A percentile compares a stretch with the other conserved stretches of the same genome.
Conservation (phyloP, 2,329 filamentous ascomycete genomes). For the Chrysoporthe austroafricana region DNA sequence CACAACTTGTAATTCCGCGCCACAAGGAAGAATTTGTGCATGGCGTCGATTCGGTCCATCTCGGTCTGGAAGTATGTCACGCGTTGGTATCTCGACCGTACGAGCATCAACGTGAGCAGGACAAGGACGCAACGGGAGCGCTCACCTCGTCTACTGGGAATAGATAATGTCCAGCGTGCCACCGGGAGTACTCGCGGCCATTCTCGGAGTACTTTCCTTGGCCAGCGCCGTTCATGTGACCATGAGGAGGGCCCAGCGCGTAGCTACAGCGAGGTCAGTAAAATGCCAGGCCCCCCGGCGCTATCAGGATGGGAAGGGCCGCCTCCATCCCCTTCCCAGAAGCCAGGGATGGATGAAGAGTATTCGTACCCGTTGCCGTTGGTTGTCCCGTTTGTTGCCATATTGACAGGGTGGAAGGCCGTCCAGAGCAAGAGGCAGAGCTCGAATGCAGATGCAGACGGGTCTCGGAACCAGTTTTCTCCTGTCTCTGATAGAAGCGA, state of each 20-base stretch:
- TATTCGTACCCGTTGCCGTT: slow-evolving; percentile 9
- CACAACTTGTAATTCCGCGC: slow-evolving; percentile 43
- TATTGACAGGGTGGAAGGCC: slow-evolving; percentile 13
- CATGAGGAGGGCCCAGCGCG: slow-evolving; percentile 25
- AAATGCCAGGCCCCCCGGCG: neutral
- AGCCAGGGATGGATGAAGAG: neutral
- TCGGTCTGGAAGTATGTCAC: slow-evolving; percentile 45
- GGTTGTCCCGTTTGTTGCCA: slow-evolving; percentile 22
- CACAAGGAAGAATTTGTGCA: slow-evolving; percentile 62
- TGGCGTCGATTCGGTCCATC: slow-evolving; percentile 65
- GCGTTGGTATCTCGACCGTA: neutral
- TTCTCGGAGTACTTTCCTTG: slow-evolving; percentile 46
- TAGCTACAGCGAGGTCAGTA: slow-evolving; percentile 6
- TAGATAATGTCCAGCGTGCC: slow-evolving; percentile 60
- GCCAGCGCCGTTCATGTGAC: slow-evolving; percentile 1
- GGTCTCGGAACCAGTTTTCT: neutral
- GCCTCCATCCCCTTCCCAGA: neutral
- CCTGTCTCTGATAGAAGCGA: slow-evolving; percentile 9
- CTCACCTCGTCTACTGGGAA: slow-evolving; percentile 62
- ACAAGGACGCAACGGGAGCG: neutral
- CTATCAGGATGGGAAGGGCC: neutral
- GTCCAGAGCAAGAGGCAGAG: neutral
- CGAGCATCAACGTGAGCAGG: neutral
- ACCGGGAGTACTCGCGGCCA: slow-evolving; percentile 60
- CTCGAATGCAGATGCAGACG: neutral